These are phyloP conservation scores for Cordyceps cicadae DNA, from an alignment of 2,329 filamentous ascomycete genomes.

Conservation along the genomic window DNA sequence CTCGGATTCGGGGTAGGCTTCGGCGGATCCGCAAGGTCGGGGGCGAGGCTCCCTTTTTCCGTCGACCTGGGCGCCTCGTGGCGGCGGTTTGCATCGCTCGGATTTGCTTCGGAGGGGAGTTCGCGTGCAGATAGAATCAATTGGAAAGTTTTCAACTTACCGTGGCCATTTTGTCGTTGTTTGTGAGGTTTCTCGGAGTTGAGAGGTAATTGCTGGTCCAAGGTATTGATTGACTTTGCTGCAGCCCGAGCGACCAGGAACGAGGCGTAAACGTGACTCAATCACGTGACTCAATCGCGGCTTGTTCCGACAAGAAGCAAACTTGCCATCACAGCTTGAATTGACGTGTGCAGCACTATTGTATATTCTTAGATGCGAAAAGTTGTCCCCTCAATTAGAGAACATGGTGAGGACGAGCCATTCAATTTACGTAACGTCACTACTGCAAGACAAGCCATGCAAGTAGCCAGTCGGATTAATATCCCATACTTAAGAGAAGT, in stretches of 20 bases:
- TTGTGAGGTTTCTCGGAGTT: constrained; percentile 39
- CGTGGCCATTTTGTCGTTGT: constrained; percentile 56
- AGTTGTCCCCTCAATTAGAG: background rate
- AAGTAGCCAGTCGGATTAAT: background rate
- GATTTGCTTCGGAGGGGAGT: background rate
- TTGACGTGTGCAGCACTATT: background rate
- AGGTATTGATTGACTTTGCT: constrained; percentile 40
- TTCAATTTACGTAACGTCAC: background rate
- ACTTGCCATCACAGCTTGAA: background rate
- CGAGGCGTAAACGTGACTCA: constrained; percentile 4
- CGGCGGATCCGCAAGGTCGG: constrained; percentile 12
- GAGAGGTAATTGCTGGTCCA: constrained; percentile 39
- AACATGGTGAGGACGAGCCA: background rate
- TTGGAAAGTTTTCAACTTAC: constrained; percentile 43
- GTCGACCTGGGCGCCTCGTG: background rate
- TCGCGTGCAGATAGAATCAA: constrained; percentile 16
- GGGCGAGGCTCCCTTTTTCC: constrained; percentile 2
- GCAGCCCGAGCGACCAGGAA: constrained; percentile 23
- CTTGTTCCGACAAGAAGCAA: constrained; percentile 3
- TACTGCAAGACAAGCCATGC: background rate
- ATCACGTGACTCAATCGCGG: constrained; percentile 12
- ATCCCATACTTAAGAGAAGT: background rate
- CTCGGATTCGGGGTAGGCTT: constrained; percentile 7
- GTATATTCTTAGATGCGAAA: background rate
- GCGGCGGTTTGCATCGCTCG: background rate